phyloP scores from a whole-genome alignment of 768 basidiomycete species.

The Tricholoma matsutake region DNA sequence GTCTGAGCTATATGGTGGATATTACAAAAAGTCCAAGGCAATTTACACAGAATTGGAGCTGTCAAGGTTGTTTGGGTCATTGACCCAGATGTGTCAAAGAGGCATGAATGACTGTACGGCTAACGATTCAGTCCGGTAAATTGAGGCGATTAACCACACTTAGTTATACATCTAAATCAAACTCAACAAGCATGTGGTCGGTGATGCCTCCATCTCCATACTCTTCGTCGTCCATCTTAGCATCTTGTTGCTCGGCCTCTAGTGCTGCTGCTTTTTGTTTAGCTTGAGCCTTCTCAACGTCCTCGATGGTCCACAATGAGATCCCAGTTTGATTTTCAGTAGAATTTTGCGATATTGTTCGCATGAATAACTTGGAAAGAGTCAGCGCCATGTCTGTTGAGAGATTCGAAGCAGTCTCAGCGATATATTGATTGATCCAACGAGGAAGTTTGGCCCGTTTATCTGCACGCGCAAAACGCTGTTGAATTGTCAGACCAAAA shows the following conservation, averaged over 20 bases:
- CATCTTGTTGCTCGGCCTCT: conserved; percentile 42
- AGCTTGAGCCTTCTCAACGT: conserved; percentile 82
- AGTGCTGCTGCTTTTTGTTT: conserved; percentile 70
- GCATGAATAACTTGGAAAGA: conserved; percentile 93
- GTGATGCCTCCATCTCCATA: conserved; percentile 68
- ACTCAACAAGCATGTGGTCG: conserved; percentile 57
- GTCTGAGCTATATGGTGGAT: too few relatives aligned
- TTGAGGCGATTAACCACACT: too few relatives aligned
- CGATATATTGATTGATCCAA: conserved; percentile 99
- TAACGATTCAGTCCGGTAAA: too few relatives aligned
- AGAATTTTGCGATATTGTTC: conserved; percentile 97
- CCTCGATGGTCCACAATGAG: conserved; percentile 92
- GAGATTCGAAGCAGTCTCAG: conserved; percentile 95
- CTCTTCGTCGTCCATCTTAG: conserved; percentile 45
- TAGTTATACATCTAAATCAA: conserved; percentile 45
- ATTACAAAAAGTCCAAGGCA: too few relatives aligned
- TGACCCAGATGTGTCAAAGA: too few relatives aligned
- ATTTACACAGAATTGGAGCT: too few relatives aligned
- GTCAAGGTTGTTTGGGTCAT: too few relatives aligned
- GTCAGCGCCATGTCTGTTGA: conserved; percentile 98
- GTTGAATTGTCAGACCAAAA: not conserved
- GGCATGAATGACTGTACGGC: too few relatives aligned
- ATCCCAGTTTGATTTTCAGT: conserved; percentile 95
- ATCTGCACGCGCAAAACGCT: conserved; percentile 91
- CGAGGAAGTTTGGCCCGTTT: conserved; percentile 94